Evolutionary conservation across 345 rosid genomes (phyloP), one percentile per base, ranked within the genome.

Genomic region (Triadica sebifera): DNA sequence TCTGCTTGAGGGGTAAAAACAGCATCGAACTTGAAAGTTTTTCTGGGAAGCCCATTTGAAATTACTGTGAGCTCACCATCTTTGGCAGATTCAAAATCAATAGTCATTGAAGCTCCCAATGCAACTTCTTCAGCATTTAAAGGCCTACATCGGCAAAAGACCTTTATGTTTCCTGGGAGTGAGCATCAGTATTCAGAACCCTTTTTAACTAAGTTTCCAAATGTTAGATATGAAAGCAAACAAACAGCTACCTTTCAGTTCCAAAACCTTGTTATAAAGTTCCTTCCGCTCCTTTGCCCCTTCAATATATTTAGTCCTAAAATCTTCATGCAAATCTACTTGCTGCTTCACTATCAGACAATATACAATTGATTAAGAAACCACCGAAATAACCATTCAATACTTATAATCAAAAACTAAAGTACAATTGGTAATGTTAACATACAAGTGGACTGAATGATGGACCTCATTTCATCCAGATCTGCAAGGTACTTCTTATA

Each of bases 71-170:
- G 87, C 77, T 95, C 99, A 22, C 97, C 93, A 74, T 85, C 96
- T 83, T 82, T 93, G n/a, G 93, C 84, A 60, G 95, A 89, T 76
- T 91, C 96, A 59, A 88, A 88, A 78, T 93, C 89, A 68, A 95
- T 69, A 39, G 93, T 86, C 85, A 79, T 74, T 53, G 89, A 81
- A 83, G 85, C 86, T 67, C 92, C 97, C 49, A 78, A 79, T 24
- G 87, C 85, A 72, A 77, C 70, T 83, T 95, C 98, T 66, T 93
- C 91, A 55, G 78, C 50, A 77, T 90, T 90, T 73, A 95, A 82
- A 76, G 98, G 96, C 74, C 99, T 83, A 70, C 99, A 95, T 72
- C 98, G 83, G 85, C 99, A 95, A 84, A 90, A 90, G 81, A 95
- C 98, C 86, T 95, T 86, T 75, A 95, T 95, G 78, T 95, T 95